Evolutionary conservation across 352 stramenopile genomes (phyloP), one percentile per base, ranked within the genome.

Genomic region (Phytophthora vignae): DNA sequence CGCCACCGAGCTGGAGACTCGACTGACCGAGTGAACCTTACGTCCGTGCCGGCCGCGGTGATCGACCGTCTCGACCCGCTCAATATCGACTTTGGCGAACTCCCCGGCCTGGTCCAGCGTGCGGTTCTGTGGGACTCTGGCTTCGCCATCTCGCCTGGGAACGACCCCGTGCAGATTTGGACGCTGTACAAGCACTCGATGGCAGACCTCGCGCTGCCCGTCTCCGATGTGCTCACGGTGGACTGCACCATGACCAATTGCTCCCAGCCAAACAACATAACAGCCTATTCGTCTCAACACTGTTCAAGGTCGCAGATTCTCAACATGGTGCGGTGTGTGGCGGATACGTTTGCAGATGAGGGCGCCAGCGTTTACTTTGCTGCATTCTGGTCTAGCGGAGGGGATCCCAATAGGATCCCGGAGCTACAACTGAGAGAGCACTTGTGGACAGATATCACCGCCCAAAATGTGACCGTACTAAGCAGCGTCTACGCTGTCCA

Each of bases 221-320:
- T 69, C 54, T 15, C 38, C 1, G 27, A 53, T 17, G 62, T 64
- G 1, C 29, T 10, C 5, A 33, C 29, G 29, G 29, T 33, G 29
- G 69, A 71, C 27, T 83, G 76, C 63, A 72, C 60, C 1, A 22
- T 52, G 44, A 48, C 73, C 3, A 61, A 64, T 10, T 88, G 81
- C 17, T 6, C 17, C 1, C 70, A 83, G 21, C 78, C 74, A 1
- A 65, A 79, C 40, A 53, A 38, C 8, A 22, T n/a, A 4, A 9
- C 52, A 19, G 57, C 66, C 1, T 76, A 64, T 36, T 64, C 52
- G n/a, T 66, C 61, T 27, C 46, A 76, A 12, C 80, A 58, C 25
- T 88, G 78, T 27, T 74, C 69, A 15, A 74, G 76, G 6, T 58
- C 40, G 0, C 65, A 83, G 60, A 83, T 86, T 64, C 68, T 84